phyloP scores from a whole-genome alignment of 78 protist genomes.

The Mantamonas sphyraenae region DNA sequence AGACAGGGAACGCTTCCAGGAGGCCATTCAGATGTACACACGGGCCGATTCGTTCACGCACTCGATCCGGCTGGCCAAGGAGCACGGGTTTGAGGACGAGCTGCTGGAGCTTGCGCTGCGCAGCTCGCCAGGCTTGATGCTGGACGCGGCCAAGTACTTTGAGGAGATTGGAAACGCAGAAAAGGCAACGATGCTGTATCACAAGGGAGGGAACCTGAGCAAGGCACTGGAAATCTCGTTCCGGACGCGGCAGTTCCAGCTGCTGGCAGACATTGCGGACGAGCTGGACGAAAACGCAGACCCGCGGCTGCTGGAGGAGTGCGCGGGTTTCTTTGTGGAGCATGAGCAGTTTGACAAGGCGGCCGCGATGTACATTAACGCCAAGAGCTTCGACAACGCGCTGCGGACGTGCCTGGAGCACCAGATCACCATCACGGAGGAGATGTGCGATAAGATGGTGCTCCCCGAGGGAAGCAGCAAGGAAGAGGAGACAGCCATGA shows the following conservation, averaged over 20 bases:
- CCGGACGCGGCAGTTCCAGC: constrained; percentile 31
- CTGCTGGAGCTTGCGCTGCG: constrained; percentile 37
- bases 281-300: constrained; percentile 34
- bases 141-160: constrained; percentile 29
- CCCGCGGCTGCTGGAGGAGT: constrained; percentile 19
- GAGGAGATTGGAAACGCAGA: constrained; percentile 23
- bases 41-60: constrained; percentile 40
- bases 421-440: constrained; percentile 41
- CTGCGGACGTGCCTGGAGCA: constrained; percentile 28
- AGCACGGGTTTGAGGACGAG: constrained; percentile 28
- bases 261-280: constrained; percentile 36
- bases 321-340: constrained; percentile 45
- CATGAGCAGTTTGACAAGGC: constrained; percentile 51
- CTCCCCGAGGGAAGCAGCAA: constrained; percentile 12
- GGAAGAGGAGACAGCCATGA: constrained; percentile 10
- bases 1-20: background rate
- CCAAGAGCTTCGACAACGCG: constrained; percentile 6
- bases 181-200: constrained; percentile 59
- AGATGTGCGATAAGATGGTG: constrained; percentile 42
- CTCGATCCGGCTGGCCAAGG: constrained; percentile 56
- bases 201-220: constrained; percentile 45
- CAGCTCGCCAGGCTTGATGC: constrained; percentile 6
- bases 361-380: constrained; percentile 17
- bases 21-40: constrained; percentile 33
- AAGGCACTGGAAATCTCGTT: constrained; percentile 64